Evolutionary conservation across 2,329 filamentous ascomycete genomes (phyloP).

Genomic region (Triangularia setosa): DNA sequence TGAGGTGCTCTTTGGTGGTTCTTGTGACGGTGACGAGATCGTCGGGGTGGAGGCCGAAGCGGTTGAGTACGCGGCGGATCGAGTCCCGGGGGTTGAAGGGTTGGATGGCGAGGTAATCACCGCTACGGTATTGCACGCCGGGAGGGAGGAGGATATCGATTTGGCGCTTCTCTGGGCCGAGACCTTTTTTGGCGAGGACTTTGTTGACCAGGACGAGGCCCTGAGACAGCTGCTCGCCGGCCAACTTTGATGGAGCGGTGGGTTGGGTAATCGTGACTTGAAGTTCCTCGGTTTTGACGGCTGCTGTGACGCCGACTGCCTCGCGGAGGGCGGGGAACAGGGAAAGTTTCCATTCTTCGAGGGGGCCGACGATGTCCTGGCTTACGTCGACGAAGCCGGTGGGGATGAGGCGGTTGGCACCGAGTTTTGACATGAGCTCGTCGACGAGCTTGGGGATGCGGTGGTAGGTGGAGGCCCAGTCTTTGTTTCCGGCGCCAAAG

Average conservation of each 20-base stretch:
- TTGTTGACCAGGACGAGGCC: constrained; percentile 15
- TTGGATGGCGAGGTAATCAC: constrained; percentile 57
- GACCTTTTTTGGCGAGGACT: constrained; percentile 17
- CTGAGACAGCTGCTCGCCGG: constrained; percentile 13
- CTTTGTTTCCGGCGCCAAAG: constrained; percentile 50
- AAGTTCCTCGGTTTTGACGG: constrained; percentile 16
- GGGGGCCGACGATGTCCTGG: constrained; percentile 48
- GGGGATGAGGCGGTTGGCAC: constrained; percentile 41
- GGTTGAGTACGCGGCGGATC: constrained; percentile 51
- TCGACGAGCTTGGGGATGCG: constrained; percentile 48
- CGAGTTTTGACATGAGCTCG: constrained; percentile 38
- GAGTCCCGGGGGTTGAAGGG: constrained; percentile 54
- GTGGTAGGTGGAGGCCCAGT: constrained; percentile 45
- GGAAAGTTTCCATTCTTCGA: constrained; percentile 47
- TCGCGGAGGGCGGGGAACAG: constrained; percentile 29
- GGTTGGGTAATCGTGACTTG: constrained; percentile 18
- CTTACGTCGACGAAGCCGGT: constrained; percentile 46
- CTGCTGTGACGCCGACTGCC: constrained; percentile 14
- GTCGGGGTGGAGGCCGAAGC: constrained; percentile 57
- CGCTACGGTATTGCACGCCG: constrained; percentile 39
- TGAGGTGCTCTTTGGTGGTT: constrained; percentile 31
- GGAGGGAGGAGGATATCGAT: constrained; percentile 25
- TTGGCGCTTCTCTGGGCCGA: constrained; percentile 22
- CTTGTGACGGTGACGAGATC: constrained; percentile 48
- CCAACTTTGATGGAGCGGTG: constrained; percentile 17